phyloP scores from a whole-genome alignment of 768 basidiomycete species.

The Tricholoma sp. region DNA sequence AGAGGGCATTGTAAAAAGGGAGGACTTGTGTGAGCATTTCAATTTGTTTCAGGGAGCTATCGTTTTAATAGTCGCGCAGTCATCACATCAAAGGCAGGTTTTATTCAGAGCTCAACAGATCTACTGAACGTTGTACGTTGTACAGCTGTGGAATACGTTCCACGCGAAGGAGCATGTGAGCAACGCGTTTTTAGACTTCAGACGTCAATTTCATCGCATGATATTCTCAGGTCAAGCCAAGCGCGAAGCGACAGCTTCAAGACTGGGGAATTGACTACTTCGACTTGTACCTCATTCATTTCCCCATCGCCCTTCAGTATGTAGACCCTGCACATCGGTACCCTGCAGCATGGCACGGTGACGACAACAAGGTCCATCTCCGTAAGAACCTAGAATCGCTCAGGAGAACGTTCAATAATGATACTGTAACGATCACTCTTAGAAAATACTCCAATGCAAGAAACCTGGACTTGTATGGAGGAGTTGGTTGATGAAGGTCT shows the following conservation, averaged over 20 bases:
- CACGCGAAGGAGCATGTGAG: slow-evolving; percentile 74
- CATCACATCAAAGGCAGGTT: slow-evolving; percentile 73
- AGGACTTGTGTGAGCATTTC: slow-evolving; percentile 68
- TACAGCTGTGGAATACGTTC: slow-evolving; percentile 83
- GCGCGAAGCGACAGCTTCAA: slow-evolving; percentile 59
- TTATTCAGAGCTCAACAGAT: neutral
- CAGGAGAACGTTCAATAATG: neutral
- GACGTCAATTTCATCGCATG: neutral
- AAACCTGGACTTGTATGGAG: slow-evolving; percentile 86
- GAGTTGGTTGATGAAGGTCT: slow-evolving; percentile 64
- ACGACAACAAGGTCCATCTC: slow-evolving; percentile 63
- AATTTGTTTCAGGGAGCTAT: neutral
- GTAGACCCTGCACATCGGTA: slow-evolving; percentile 73
- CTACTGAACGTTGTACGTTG: neutral
- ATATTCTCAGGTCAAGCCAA: slow-evolving; percentile 42
- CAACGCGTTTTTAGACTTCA: slow-evolving; percentile 9
- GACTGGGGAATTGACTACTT: slow-evolving; percentile 86
- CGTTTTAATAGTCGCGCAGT: slow-evolving; percentile 32
- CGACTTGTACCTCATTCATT: slow-evolving; percentile 79
- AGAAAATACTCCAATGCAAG: slow-evolving; percentile 68
- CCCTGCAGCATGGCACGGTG: slow-evolving; percentile 79
- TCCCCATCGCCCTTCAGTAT: slow-evolving; percentile 78
- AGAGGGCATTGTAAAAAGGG: slow-evolving; percentile 81
- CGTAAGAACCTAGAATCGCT: slow-evolving; percentile 31
- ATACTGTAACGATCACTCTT: too few species aligned